phyloP scores from a whole-genome alignment of 352 stramenopile species.

The Phytophthora europaea region DNA sequence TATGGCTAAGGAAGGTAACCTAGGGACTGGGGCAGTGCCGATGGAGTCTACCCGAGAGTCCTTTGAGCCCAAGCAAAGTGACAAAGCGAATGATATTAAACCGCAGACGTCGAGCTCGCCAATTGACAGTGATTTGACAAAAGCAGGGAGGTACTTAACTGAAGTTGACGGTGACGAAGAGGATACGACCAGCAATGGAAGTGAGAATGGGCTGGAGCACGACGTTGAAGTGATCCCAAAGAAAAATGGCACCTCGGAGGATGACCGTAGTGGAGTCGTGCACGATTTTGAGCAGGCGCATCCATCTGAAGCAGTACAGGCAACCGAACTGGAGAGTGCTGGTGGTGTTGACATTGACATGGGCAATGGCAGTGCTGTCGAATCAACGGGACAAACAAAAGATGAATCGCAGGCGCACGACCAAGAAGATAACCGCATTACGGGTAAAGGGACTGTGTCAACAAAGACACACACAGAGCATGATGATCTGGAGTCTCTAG shows the following conservation, averaged over 20 bases:
- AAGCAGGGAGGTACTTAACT: background rate
- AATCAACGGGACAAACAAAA: background rate
- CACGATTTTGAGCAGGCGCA: no score
- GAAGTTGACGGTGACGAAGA: background rate
- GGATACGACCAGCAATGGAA: background rate
- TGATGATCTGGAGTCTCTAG: no score
- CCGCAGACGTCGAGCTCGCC: background rate
- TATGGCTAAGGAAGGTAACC: background rate
- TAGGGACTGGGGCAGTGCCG: background rate
- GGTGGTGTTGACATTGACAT: background rate
- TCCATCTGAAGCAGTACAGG: background rate
- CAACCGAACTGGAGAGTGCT: background rate
- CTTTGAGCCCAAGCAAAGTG: background rate
- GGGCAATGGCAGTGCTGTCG: background rate
- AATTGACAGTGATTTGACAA: conserved; percentile 3
- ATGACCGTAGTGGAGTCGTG: background rate
- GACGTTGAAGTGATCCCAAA: background rate
- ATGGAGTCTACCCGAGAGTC: background rate
- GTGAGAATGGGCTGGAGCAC: background rate
- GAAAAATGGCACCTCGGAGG: background rate
- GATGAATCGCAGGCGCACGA: background rate
- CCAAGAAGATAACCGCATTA: background rate
- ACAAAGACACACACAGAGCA: no score
- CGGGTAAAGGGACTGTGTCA: background rate
- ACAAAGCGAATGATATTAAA: background rate